phyloP scores from a whole-genome alignment of 352 stramenopile genomes.

The Pythium sp. region DNA sequence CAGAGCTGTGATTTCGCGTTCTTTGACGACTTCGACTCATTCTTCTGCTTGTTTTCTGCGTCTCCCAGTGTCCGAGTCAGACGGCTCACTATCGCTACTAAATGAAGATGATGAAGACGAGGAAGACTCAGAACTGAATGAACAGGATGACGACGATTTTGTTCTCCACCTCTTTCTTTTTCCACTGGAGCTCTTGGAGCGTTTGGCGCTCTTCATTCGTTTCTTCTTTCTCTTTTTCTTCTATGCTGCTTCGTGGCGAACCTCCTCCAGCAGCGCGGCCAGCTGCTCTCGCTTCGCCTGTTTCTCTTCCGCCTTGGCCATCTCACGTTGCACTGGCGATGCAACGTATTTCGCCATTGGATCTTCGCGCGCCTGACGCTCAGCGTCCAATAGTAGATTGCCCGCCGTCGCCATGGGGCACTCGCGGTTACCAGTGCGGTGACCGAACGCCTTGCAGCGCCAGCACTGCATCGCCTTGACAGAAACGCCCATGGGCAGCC shows the following conservation, averaged over 20 bases:
- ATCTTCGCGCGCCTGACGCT: neutral
- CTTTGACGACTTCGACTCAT: neutral
- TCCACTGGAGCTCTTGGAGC: neutral
- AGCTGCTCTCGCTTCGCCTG: neutral
- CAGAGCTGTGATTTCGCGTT: neutral
- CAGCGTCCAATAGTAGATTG: neutral
- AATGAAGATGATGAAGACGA: neutral
- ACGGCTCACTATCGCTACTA: neutral
- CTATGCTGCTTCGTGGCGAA: neutral
- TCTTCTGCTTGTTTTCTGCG: neutral
- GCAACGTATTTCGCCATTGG: neutral
- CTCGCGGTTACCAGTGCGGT: neutral
- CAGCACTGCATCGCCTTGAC: neutral
- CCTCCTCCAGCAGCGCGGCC: neutral
- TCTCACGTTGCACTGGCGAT: neutral
- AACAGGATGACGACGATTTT: neutral
- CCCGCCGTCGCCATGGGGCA: neutral
- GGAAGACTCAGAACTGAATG: neutral
- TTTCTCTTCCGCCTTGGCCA: neutral
- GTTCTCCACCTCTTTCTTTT: neutral
- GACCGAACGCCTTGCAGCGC: neutral
- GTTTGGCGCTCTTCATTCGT: neutral
- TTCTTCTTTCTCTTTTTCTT: neutral
- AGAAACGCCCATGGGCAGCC: neutral
- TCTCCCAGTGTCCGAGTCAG: neutral